phyloP scores from a whole-genome alignment of 768 basidiomycete genomes.

The Lyophyllum atratum region DNA sequence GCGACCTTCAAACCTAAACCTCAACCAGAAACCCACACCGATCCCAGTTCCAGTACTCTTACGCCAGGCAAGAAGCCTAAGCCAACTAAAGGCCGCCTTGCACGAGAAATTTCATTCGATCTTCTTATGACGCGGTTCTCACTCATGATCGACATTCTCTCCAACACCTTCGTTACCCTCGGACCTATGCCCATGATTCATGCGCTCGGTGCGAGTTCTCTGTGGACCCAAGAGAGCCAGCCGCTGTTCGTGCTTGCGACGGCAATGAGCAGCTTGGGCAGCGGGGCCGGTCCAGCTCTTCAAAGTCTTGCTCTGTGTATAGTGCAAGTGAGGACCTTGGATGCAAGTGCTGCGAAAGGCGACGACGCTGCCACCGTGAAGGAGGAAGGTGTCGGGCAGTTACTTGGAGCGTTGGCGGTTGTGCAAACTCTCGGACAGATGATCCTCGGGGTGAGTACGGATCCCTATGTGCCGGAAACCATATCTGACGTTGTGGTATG shows the following conservation, averaged over 20 bases:
- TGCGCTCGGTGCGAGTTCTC: not conserved
- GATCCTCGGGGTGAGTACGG: slow-evolving; percentile 51
- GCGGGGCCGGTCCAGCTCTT: slow-evolving; percentile 66
- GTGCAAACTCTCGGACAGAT: slow-evolving; percentile 70
- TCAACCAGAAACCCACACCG: slow-evolving; percentile 7
- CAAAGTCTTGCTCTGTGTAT: slow-evolving; percentile 76
- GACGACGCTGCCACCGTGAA: slow-evolving; percentile 17
- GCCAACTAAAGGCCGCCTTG: slow-evolving; percentile 54
- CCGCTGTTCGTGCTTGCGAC: slow-evolving; percentile 63
- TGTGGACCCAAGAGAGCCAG: slow-evolving; percentile 31
- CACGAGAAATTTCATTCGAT: slow-evolving; percentile 72
- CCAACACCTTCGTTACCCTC: slow-evolving; percentile 59
- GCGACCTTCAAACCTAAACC: slow-evolving; percentile 54
- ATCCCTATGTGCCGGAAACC: not conserved
- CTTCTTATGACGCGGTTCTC: slow-evolving; percentile 61
- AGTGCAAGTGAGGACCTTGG: slow-evolving; percentile 43
- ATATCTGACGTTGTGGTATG: slow-evolving; percentile 6
- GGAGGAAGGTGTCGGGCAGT: slow-evolving; percentile 44
- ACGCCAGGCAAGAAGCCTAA: slow-evolving; percentile 38
- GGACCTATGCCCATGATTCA: slow-evolving; percentile 49
- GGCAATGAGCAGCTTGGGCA: slow-evolving; percentile 61
- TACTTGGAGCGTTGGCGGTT: slow-evolving; percentile 75
- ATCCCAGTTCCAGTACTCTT: not conserved
- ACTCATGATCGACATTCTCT: slow-evolving; percentile 64
- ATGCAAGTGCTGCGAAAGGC: slow-evolving; percentile 15